A percentile compares a stretch with the other conserved stretches of the same genome.
Conservation (phyloP, 202 grass and related monocot genomes). For the Setaria italica region DNA sequence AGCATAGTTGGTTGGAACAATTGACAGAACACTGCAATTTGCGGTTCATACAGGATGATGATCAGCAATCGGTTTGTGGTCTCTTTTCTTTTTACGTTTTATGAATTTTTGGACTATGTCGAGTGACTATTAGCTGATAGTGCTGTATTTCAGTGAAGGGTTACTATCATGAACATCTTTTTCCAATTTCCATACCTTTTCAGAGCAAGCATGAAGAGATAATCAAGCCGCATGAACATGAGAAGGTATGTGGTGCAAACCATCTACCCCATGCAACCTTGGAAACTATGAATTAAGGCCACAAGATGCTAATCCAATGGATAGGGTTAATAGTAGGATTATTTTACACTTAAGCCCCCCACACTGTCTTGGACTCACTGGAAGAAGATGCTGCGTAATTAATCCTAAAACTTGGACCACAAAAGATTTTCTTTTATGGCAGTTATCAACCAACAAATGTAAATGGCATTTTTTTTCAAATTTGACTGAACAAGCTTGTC, state of each 20-base stretch:
- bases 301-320: too few relatives aligned
- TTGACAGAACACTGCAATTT: neutral
- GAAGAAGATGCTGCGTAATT: conserved; percentile 6
- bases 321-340: too few relatives aligned
- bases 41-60: neutral
- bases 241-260: too few relatives aligned
- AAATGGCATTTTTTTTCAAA: neutral
- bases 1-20: neutral
- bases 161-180: conserved; percentile 44
- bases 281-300: too few relatives aligned
- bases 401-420: neutral
- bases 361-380: neutral
- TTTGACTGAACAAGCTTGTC: neutral
- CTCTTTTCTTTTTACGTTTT: neutral
- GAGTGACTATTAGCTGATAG: neutral
- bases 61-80: neutral
- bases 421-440: neutral
- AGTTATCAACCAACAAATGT: neutral
- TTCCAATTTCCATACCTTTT: conserved; percentile 14
- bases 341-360: too few relatives aligned
- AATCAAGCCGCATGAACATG: neutral
- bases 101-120: neutral
- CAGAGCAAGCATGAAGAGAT: conserved; percentile 19
- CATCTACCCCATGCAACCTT: too few relatives aligned
- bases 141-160: neutral